Evolutionary conservation across 805 yeast species (phyloP).

Genomic region (Sugiyamaella boreocaroliniensis): DNA sequence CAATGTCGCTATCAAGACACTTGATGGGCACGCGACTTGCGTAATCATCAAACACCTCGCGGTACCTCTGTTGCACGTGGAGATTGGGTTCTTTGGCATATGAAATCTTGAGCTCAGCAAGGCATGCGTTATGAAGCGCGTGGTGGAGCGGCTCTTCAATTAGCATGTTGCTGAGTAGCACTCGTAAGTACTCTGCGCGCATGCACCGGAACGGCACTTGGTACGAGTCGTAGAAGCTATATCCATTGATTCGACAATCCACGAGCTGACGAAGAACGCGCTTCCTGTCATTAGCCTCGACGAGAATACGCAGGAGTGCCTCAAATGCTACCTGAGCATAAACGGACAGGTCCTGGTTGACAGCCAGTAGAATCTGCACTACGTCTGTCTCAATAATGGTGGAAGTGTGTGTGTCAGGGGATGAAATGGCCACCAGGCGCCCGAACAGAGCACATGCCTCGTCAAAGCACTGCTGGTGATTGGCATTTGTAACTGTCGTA

Average conservation of each 20-base stretch:
- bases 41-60: slow-evolving; percentile 4
- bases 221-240: slow-evolving; percentile 2
- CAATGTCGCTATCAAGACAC: not conserved
- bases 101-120: slow-evolving; percentile 6
- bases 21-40: not conserved
- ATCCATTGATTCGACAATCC: slow-evolving; percentile 2
- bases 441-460: slow-evolving; percentile 9
- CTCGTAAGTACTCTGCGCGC: slow-evolving; percentile 13
- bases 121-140: slow-evolving; percentile 5
- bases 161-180: slow-evolving; percentile 1
- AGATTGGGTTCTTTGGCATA: slow-evolving; percentile 3
- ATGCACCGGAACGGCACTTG: slow-evolving; percentile 7
- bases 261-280: slow-evolving; percentile 1
- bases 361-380: slow-evolving; percentile 2
- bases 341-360: slow-evolving; percentile 1
- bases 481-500: slow-evolving; percentile 1
- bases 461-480: slow-evolving; percentile 11
- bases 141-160: not conserved
- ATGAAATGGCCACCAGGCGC: slow-evolving; percentile 1
- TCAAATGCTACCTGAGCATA: slow-evolving; percentile 14
- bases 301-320: slow-evolving; percentile 9
- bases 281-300: not conserved
- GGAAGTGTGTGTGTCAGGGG: not conserved
- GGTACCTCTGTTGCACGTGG: slow-evolving; percentile 4
- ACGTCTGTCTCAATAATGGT: slow-evolving; percentile 3